phyloP scores from a whole-genome alignment of 2,329 filamentous ascomycete genomes.

The Teratosphaeria epicoccoides region DNA sequence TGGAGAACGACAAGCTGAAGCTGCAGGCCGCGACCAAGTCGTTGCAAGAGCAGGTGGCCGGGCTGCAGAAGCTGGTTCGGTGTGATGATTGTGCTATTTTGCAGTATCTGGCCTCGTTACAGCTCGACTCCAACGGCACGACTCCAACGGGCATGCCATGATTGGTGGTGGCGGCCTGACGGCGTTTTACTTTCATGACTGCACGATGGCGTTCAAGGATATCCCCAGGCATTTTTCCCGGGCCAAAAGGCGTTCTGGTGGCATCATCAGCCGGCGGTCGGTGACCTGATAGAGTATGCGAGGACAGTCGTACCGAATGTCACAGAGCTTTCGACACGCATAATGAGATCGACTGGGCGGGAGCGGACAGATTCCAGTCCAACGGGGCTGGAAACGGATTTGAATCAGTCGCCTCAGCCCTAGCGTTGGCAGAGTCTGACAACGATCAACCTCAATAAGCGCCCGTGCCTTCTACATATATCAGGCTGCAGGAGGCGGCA shows the following conservation, averaged over 20 bases:
- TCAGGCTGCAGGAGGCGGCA: background rate
- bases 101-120: conserved; percentile 5
- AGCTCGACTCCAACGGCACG: background rate
- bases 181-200: background rate
- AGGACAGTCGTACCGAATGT: background rate
- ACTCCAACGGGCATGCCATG: background rate
- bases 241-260: background rate
- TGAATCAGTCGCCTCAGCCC: background rate
- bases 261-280: background rate
- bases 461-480: too few relatives aligned
- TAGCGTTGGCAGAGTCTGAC: background rate
- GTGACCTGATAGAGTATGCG: background rate
- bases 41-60: conserved; percentile 29
- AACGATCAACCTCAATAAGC: too few relatives aligned
- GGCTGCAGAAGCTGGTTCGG: conserved; percentile 34
- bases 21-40: conserved; percentile 29
- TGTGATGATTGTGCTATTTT: conserved; percentile 31
- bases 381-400: background rate
- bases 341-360: background rate
- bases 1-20: conserved; percentile 32
- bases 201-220: background rate
- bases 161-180: background rate
- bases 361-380: background rate
- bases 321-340: background rate
- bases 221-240: background rate